Evolutionary conservation across 1,284 basidiomycete species (phyloP).

Genomic region (Ceratobasidium sp.): DNA sequence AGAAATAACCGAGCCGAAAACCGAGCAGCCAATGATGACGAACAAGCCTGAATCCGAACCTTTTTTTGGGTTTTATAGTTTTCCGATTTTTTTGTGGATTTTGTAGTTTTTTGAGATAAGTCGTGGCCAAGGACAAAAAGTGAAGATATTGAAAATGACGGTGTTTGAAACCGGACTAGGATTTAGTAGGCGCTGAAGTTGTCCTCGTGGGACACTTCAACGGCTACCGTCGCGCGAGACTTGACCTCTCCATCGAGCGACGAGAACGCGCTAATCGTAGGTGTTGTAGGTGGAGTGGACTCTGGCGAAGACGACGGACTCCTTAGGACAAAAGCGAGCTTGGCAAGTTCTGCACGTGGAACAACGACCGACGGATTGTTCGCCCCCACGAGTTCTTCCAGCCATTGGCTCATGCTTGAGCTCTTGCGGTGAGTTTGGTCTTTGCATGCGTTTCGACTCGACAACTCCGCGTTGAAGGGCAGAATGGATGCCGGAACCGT

Average conservation of each 20-base stretch:
- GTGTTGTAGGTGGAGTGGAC: background rate
- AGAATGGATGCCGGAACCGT: background rate
- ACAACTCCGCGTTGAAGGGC: background rate
- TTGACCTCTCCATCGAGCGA: background rate
- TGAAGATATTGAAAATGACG: background rate
- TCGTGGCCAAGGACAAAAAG: background rate
- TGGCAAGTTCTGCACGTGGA: background rate
- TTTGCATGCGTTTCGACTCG: no score
- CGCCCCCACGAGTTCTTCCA: background rate
- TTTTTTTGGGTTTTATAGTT: constrained; percentile 5
- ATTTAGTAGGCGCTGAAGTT: background rate
- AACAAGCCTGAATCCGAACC: no score
- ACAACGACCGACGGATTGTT: background rate
- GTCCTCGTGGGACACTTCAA: background rate
- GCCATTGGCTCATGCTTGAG: background rate
- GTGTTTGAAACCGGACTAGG: background rate
- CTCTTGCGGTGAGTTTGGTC: background rate
- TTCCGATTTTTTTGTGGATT: background rate
- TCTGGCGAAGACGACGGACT: background rate
- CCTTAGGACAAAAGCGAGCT: background rate
- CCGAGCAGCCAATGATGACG: no score
- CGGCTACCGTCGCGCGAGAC: background rate
- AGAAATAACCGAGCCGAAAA: no score
- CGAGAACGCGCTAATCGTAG: background rate
- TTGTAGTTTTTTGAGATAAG: background rate